Evolutionary conservation across 2,329 filamentous ascomycete species (phyloP).

Genomic region (Diplodia seriata): DNA sequence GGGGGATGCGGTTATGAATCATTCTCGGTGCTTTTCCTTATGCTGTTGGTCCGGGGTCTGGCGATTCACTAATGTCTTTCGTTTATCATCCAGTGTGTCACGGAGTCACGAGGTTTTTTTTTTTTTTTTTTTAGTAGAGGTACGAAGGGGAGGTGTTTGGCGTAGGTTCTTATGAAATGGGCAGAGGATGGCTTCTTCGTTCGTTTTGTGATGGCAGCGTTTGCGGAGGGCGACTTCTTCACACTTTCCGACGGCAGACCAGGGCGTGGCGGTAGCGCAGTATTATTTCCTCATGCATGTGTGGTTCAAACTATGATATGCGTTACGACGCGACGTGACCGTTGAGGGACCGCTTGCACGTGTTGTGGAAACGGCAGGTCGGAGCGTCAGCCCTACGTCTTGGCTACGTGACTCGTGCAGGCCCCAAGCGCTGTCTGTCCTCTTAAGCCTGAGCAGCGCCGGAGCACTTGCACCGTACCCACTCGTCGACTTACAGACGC

Average conservation of each 20-base stretch:
- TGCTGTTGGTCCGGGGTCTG: constrained; percentile 6
- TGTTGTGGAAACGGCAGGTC: neutral
- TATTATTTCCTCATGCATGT: constrained; percentile 2
- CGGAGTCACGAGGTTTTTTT: constrained; percentile 26
- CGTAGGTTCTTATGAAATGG: constrained; percentile 14
- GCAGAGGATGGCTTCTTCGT: constrained; percentile 7
- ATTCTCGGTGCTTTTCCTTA: constrained; percentile 19
- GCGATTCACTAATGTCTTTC: constrained; percentile 30
- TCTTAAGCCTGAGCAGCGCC: constrained; percentile 5
- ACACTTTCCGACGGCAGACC: neutral
- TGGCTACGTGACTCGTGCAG: constrained; percentile 26
- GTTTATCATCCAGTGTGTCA: constrained; percentile 24
- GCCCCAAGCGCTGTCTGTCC: constrained; percentile 23
- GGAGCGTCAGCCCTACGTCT: constrained; percentile 27
- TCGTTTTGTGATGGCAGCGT: constrained; percentile 12
- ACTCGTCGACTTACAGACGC: neutral
- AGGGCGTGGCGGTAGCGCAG: constrained; percentile 1
- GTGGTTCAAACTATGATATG: too few species aligned
- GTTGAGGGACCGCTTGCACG: neutral
- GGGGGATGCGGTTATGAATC: constrained; percentile 19
- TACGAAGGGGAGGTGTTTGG: constrained; percentile 17
- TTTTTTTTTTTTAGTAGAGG: constrained; percentile 22
- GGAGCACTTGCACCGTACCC: neutral
- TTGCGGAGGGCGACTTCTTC: constrained; percentile 1
- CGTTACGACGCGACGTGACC: neutral